Evolutionary conservation across 2,329 filamentous ascomycete genomes (phyloP).

Genomic region (Cercospora sp.): DNA sequence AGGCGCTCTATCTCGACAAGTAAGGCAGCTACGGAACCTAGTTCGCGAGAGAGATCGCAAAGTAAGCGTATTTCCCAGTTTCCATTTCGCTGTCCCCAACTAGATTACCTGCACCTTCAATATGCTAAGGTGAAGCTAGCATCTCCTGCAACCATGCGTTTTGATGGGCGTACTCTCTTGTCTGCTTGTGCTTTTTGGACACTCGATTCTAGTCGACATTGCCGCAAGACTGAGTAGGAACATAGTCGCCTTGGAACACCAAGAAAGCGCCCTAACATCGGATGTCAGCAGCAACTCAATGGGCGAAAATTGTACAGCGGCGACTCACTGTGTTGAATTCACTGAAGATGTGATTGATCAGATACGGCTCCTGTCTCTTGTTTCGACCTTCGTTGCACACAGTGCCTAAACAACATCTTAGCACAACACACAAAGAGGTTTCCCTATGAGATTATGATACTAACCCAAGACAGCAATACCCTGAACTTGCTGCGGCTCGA

Average conservation of each 20-base stretch:
- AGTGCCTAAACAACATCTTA: background rate
- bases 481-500: conserved; percentile 28
- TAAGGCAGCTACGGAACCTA: too few relatives aligned
- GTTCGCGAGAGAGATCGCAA: too few relatives aligned
- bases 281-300: background rate
- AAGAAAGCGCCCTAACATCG: conserved; percentile 12
- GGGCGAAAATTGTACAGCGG: background rate
- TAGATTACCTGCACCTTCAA: too few relatives aligned
- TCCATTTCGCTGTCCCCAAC: too few relatives aligned
- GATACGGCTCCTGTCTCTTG: conserved; percentile 23
- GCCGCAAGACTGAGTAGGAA: background rate
- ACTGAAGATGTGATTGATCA: conserved; percentile 30
- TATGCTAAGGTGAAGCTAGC: background rate
- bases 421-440: background rate
- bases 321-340: conserved; percentile 31
- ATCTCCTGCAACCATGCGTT: background rate
- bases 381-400: conserved; percentile 8
- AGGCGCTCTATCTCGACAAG: too few relatives aligned
- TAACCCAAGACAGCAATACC: conserved; percentile 28
- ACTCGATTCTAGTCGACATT: background rate
- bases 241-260: conserved; percentile 12
- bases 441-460: background rate
- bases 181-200: too few relatives aligned
- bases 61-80: too few relatives aligned
- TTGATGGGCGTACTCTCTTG: background rate